phyloP scores from a whole-genome alignment of 2,329 filamentous ascomycete genomes.

The Aureobasidium musti region DNA sequence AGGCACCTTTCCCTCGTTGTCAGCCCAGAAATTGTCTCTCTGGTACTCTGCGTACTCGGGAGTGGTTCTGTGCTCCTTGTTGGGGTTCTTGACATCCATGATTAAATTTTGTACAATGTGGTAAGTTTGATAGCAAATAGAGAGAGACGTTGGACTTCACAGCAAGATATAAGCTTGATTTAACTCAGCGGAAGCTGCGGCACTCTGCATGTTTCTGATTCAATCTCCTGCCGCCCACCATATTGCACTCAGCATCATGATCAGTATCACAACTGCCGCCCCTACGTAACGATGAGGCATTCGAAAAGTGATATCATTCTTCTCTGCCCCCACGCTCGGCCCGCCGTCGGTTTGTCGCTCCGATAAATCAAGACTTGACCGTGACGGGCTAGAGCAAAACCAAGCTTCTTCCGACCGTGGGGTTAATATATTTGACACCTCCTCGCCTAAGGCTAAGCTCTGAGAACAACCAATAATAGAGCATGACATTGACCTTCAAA shows the following conservation, averaged over 20 bases:
- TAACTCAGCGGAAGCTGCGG: conserved; percentile 5
- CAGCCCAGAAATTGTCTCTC: conserved; percentile 56
- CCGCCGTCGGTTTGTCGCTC: neutral
- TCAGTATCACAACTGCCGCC: neutral
- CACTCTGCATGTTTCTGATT: neutral
- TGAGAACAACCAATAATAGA: neutral
- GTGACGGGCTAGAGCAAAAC: neutral
- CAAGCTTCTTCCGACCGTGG: conserved; percentile 7
- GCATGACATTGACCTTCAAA: conserved; percentile 1
- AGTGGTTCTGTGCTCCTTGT: conserved; percentile 53
- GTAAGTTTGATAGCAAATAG: neutral
- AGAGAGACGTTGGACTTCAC: neutral
- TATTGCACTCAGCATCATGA: neutral
- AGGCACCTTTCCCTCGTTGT: conserved; percentile 53
- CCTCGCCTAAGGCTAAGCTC: neutral
- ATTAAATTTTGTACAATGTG: neutral
- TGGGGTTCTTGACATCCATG: conserved; percentile 56
- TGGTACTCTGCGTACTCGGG: conserved; percentile 60
- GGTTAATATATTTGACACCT: neutral
- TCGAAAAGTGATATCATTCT: conserved; percentile 9
- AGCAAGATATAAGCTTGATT: neutral
- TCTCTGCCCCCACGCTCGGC: neutral
- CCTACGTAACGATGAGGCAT: conserved; percentile 19
- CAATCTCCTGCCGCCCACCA: neutral
- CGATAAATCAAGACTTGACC: neutral